A percentile compares a stretch with the other conserved stretches of the same genome.
Conservation (phyloP, 2,329 filamentous ascomycete genomes). For the Aspergillus hortae region DNA sequence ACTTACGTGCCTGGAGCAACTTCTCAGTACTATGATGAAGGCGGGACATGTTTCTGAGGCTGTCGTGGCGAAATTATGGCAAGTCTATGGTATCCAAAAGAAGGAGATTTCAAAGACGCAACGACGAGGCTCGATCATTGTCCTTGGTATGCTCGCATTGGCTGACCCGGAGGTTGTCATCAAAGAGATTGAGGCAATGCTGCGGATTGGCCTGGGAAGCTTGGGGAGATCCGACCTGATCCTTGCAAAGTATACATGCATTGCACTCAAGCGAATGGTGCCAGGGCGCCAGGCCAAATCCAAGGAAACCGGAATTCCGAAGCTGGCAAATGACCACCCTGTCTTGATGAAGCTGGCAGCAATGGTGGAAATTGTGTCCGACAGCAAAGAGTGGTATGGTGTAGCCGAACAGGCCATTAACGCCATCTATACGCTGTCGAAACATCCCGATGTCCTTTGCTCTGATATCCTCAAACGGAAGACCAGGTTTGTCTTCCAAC, state of each 20-base stretch:
- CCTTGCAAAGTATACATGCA: conserved; percentile 91
- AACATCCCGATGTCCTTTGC: conserved; percentile 89
- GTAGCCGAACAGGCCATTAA: conserved; percentile 94
- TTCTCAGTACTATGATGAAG: conserved; percentile 97
- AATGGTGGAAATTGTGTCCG: conserved; percentile 79
- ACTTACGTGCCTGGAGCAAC: conserved; percentile 88
- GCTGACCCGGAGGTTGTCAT: conserved; percentile 91
- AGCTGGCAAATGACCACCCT: conserved; percentile 87
- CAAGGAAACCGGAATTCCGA: conserved; percentile 60
- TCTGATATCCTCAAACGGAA: conserved; percentile 86
- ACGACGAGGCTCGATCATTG: conserved; percentile 88
- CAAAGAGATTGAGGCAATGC: conserved; percentile 90
- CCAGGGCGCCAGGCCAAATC: conserved; percentile 79
- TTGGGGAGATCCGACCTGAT: conserved; percentile 79
- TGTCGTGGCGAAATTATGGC: conserved; percentile 91
- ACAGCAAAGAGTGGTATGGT: conserved; percentile 92
- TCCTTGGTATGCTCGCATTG: conserved; percentile 91
- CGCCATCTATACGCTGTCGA: conserved; percentile 90
- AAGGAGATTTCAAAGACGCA: conserved; percentile 90
- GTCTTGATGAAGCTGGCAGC: conserved; percentile 76
- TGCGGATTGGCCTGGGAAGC: conserved; percentile 80
- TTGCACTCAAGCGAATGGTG: conserved; percentile 87
- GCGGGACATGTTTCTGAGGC: conserved; percentile 78
- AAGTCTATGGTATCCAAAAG: conserved; percentile 92
- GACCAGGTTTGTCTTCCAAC: conserved; percentile 75